phyloP scores from a whole-genome alignment of 1,284 basidiomycete species.

The Leccinum solheimii region DNA sequence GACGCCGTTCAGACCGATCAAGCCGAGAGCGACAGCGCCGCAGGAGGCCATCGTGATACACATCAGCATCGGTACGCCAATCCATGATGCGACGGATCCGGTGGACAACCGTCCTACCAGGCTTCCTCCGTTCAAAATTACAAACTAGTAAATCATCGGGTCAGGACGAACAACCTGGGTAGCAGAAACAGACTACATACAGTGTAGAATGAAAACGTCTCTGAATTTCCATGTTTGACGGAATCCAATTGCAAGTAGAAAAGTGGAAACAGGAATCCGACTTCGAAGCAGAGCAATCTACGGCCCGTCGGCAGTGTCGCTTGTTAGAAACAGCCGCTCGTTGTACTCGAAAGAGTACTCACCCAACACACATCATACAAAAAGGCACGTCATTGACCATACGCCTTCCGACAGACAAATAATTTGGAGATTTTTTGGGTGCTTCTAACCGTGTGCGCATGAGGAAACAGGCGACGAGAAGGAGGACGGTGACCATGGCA shows the following conservation, averaged over 20 bases:
- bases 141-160: constrained; percentile 19
- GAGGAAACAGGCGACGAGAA: constrained; percentile 8
- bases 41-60: constrained; percentile 31
- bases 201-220: constrained; percentile 35
- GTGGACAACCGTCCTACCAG: constrained; percentile 28
- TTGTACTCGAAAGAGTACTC: background rate
- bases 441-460: constrained; percentile 33
- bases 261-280: constrained; percentile 24
- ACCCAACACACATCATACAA: constrained; percentile 24
- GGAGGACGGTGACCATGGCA: background rate
- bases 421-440: constrained; percentile 15
- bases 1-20: constrained; percentile 22
- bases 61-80: constrained; percentile 22
- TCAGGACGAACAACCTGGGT: background rate
- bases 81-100: constrained; percentile 24
- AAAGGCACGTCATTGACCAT: constrained; percentile 24
- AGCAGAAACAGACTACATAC: constrained; percentile 25
- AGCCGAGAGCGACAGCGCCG: constrained; percentile 25
- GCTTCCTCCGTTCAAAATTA: constrained; percentile 26
- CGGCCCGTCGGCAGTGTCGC: background rate
- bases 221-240: constrained; percentile 24
- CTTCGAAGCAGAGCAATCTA: constrained; percentile 21
- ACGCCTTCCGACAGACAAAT: constrained; percentile 21
- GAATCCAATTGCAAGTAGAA: constrained; percentile 36
- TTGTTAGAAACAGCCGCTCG: background rate